Evolutionary conservation across 176 grass and related monocot species (phyloP), one percentile per base, ranked within the genome.

Genomic region (Eleusine indica): DNA sequence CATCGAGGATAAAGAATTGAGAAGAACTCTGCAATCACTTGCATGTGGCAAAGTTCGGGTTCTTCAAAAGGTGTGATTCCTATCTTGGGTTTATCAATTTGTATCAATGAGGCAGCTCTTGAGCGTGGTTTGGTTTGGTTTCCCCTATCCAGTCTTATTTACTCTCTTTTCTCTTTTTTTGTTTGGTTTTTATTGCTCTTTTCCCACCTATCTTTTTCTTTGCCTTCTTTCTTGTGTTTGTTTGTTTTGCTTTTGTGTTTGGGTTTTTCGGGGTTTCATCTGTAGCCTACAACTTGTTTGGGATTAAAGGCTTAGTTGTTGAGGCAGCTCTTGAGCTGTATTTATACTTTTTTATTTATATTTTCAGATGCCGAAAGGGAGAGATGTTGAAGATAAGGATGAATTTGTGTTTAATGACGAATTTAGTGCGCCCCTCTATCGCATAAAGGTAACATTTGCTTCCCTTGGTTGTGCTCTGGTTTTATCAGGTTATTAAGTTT

Each of bases 1-100:
- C 71, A 99, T 99, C 38, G 93, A 96, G 82, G 97, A 96, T 92
- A 99, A 96, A 94, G 97, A 99, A 95, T 68, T 99, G 83, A 96
- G 93, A 83, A 90, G 93, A 70, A 99, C 97, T 42, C 84, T 99
- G 73, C 97, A 99, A 86, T 99, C 93, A 79, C 93, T 99, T 86
- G 97, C 97, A 82, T 99, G 97, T 60, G 93, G 91, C 60, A 99
- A 99, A 94, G 93, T 96, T 88, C 84, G 97, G 73, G 89, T 99
- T 86, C 90, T 99, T 81, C 93, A 96, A 76, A 99, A 96, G 97
- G 97, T 99, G 47, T 12, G 92, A 21, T 75, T 76, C 74, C 79
- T 58, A 52, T 53, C 51, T 70, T 56, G 68, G 46, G 21, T 64
- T 72, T 43, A 76, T 40, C 42, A 75, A 32, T 83, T 86, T 86